Evolutionary conservation across 768 basidiomycete genomes (phyloP).

Genomic region (Russula vinacea): DNA sequence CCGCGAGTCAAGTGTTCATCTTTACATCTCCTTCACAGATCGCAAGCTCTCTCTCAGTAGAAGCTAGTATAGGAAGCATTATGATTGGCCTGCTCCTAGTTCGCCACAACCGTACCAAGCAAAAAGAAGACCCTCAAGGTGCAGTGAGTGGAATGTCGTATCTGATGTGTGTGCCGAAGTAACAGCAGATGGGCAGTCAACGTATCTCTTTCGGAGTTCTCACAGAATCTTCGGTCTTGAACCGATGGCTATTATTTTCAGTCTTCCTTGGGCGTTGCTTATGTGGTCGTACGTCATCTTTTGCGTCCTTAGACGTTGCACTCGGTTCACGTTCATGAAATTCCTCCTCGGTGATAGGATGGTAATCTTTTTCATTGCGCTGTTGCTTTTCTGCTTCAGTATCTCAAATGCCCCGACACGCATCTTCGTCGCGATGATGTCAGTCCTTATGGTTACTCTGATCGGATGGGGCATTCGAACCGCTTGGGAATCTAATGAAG

Average conservation of each 20-base stretch:
- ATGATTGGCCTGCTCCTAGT: conserved; percentile 24
- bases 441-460: background rate
- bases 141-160: conserved; percentile 12
- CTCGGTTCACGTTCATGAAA: background rate
- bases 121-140: conserved; percentile 6
- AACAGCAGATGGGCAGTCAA: background rate
- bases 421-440: background rate
- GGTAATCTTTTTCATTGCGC: conserved; percentile 21
- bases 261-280: conserved; percentile 20
- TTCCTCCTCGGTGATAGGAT: background rate
- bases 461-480: conserved; percentile 8
- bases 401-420: conserved; percentile 18
- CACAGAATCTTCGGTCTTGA: conserved; percentile 17
- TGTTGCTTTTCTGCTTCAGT: conserved; percentile 22
- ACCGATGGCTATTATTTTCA: conserved; percentile 21
- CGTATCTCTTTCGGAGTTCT: conserved; percentile 10
- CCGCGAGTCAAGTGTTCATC: background rate
- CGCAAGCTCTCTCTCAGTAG: conserved; percentile 48
- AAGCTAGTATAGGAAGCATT: conserved; percentile 48
- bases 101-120: conserved; percentile 24
- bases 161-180: background rate
- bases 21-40: conserved; percentile 46
- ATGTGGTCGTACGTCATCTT: conserved; percentile 22
- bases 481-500: conserved; percentile 1
- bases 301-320: background rate